phyloP scores from a whole-genome alignment of 192 early-diverging fungal species.

The Gaertneriomyces semiglobifer region DNA sequence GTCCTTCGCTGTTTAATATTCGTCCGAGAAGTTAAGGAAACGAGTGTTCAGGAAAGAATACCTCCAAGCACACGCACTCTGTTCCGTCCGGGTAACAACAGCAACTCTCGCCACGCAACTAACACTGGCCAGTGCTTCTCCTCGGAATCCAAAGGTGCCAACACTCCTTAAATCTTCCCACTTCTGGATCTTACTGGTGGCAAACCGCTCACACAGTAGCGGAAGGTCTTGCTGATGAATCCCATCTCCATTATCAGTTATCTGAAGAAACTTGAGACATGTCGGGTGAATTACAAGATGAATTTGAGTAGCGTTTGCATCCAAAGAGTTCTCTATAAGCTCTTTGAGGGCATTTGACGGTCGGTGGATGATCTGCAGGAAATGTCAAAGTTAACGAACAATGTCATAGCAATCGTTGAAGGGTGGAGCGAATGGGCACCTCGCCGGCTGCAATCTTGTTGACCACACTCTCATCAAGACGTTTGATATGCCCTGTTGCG shows the following conservation, averaged over 20 bases:
- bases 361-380: conserved; percentile 80
- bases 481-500: conserved; percentile 56
- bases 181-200: conserved; percentile 83
- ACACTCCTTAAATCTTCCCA: conserved; percentile 86
- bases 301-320: conserved; percentile 86
- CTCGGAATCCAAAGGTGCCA: conserved; percentile 92
- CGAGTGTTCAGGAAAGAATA: conserved; percentile 1
- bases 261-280: conserved; percentile 89
- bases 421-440: conserved; percentile 35
- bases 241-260: conserved; percentile 92
- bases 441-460: conserved; percentile 98
- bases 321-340: conserved; percentile 92
- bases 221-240: conserved; percentile 82
- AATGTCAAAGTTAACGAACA: neutral
- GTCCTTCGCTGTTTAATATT: neutral
- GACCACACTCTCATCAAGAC: conserved; percentile 81
- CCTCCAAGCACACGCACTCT: conserved; percentile 50
- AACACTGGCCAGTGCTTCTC: conserved; percentile 95
- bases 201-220: conserved; percentile 92
- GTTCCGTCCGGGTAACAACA: conserved; percentile 50
- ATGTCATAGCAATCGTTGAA: neutral
- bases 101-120: conserved; percentile 91
- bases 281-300: conserved; percentile 83
- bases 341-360: conserved; percentile 97
- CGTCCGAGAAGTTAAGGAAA: neutral